Evolutionary conservation across 345 rosid species (phyloP).

Genomic region (Brassica cretica): DNA sequence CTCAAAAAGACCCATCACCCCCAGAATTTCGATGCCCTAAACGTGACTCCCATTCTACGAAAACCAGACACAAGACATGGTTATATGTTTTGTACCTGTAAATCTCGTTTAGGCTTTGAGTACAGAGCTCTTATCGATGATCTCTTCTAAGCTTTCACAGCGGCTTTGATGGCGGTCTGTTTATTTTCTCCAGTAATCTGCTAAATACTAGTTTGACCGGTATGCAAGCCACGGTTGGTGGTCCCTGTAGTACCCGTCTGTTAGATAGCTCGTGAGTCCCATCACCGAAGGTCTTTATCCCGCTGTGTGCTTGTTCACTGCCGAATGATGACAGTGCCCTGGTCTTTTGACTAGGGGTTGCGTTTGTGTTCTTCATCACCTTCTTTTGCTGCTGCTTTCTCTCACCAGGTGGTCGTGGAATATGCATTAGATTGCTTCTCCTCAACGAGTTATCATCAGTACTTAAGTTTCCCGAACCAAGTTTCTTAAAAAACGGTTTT

Average conservation of each 20-base stretch:
- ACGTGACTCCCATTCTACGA: constrained; percentile 26
- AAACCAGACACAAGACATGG: constrained; percentile 18
- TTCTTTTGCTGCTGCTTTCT: constrained; percentile 51
- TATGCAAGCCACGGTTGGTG: constrained; percentile 92
- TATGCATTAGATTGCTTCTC: constrained; percentile 45
- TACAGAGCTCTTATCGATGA: constrained; percentile 37
- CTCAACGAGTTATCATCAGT: constrained; percentile 46
- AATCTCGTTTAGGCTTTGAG: constrained; percentile 15
- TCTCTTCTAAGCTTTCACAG: constrained; percentile 47
- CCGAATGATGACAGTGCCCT: constrained; percentile 82
- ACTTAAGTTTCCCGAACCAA: constrained; percentile 40
- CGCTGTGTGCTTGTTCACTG: constrained; percentile 47
- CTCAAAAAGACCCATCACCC: constrained; percentile 39
- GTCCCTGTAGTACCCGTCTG: constrained; percentile 60
- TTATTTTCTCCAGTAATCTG: constrained; percentile 98
- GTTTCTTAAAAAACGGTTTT: constrained; percentile 43
- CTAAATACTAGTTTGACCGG: constrained; percentile 94
- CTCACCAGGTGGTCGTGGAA: constrained; percentile 47
- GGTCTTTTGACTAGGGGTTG: constrained; percentile 71
- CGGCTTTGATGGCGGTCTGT: constrained; percentile 83
- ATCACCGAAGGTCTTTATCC: constrained; percentile 40
- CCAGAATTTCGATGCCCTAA: constrained; percentile 19
- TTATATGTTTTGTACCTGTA: constrained; percentile 24
- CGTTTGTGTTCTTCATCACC: constrained; percentile 56
- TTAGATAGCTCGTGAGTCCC: constrained; percentile 63